These are phyloP conservation scores for Kandelia obovata DNA, from an alignment of 345 rosid species.

Conservation along the genomic window DNA sequence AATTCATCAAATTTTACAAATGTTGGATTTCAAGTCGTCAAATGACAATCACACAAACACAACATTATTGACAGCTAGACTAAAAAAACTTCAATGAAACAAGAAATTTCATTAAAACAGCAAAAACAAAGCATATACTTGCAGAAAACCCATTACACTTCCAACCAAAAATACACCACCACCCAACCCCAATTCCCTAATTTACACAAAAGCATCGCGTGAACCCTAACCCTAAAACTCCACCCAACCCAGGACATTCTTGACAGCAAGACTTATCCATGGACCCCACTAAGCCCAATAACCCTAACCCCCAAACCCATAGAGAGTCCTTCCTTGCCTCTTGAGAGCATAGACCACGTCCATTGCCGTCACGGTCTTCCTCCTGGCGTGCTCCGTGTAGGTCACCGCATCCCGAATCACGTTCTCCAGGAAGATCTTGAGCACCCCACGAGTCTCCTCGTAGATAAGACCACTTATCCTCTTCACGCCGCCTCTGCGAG, in stretches of 20 bases:
- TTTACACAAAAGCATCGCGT: not conserved
- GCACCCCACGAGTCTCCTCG: slow-evolving; percentile 37
- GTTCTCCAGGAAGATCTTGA: slow-evolving; percentile 39
- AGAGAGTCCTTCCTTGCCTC: slow-evolving; percentile 41
- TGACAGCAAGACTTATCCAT: slow-evolving; percentile 31
- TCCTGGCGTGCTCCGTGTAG: slow-evolving; percentile 40
- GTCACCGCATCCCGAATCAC: slow-evolving; percentile 43
- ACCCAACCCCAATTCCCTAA: not conserved
- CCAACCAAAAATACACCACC: not conserved
- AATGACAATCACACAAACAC: no score
- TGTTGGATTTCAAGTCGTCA: no score
- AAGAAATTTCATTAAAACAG: no score
- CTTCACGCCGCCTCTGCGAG: slow-evolving; percentile 40
- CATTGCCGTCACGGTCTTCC: slow-evolving; percentile 44
- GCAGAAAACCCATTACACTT: not conserved
- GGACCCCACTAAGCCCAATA: not conserved
- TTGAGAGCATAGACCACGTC: slow-evolving; percentile 41
- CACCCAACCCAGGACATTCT: slow-evolving; percentile 2
- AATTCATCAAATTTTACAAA: no score
- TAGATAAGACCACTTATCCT: slow-evolving; percentile 41
- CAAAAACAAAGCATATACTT: no score
- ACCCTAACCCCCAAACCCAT: slow-evolving; percentile 2
- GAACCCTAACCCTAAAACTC: no score
- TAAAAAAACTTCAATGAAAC: no score
- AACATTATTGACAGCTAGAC: no score